These are phyloP conservation scores for Ilyonectria robusta DNA, from an alignment of 2,329 filamentous ascomycete species.

Conservation along the genomic window DNA sequence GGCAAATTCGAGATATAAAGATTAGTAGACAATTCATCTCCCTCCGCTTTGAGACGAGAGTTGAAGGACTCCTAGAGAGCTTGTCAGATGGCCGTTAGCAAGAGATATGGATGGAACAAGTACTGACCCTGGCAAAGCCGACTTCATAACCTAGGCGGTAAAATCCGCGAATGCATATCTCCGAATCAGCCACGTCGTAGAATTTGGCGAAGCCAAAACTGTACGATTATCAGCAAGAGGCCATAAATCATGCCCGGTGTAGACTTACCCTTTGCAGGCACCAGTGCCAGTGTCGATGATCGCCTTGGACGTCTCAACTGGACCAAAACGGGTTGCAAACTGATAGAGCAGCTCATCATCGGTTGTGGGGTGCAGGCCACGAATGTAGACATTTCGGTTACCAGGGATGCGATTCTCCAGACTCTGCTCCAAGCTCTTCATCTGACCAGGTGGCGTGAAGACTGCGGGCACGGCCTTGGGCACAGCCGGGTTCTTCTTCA, in stretches of 20 bases:
- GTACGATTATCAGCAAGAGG: constrained; percentile 31
- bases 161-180: constrained; percentile 96
- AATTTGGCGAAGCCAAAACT: constrained; percentile 99
- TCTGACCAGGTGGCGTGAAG: constrained; percentile 85
- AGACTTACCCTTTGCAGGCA: constrained; percentile 91
- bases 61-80: constrained; percentile 91
- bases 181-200: constrained; percentile 86
- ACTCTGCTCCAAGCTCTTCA: constrained; percentile 93
- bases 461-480: constrained; percentile 92
- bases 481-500: constrained; percentile 84
- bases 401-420: constrained; percentile 91
- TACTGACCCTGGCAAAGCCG: constrained; percentile 89
- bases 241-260: not conserved
- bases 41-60: constrained; percentile 95
- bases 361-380: constrained; percentile 94
- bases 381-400: constrained; percentile 98
- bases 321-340: constrained; percentile 90
- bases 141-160: constrained; percentile 96
- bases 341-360: constrained; percentile 89
- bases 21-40: constrained; percentile 91
- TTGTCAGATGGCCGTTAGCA: constrained; percentile 16
- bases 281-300: constrained; percentile 96
- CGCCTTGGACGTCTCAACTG: constrained; percentile 96
- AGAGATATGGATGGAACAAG: not conserved
- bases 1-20: constrained; percentile 98